phyloP scores from a whole-genome alignment of 2,329 filamentous ascomycete genomes.

The Colletotrichum navitas region DNA sequence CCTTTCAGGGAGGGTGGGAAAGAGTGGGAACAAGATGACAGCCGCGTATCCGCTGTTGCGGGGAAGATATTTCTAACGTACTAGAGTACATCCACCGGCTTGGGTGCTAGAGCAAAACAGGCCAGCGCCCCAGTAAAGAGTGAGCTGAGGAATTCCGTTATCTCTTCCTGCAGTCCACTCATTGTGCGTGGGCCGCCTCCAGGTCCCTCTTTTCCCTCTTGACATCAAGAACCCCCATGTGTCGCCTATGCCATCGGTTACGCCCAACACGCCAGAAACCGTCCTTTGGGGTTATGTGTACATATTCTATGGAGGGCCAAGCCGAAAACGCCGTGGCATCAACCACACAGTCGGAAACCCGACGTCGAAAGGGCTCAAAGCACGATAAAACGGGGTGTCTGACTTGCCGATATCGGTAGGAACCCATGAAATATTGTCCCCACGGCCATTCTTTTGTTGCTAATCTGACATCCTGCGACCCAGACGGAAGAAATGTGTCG shows the following conservation, averaged over 20 bases:
- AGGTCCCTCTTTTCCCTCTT: constrained; percentile 32
- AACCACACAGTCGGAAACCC: constrained; percentile 14
- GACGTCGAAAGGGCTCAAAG: constrained; percentile 41
- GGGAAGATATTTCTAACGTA: neutral
- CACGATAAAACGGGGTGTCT: constrained; percentile 43
- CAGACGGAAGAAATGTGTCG: constrained; percentile 42
- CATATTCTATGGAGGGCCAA: neutral
- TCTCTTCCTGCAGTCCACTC: constrained; percentile 18
- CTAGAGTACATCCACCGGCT: neutral
- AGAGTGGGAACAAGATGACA: neutral
- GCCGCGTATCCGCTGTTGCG: neutral
- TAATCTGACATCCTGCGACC: constrained; percentile 17
- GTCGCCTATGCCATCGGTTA: constrained; percentile 14
- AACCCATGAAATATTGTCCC: neutral
- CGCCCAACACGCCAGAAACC: constrained; percentile 28
- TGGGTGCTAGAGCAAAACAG: constrained; percentile 15
- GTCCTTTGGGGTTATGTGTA: neutral
- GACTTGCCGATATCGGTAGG: constrained; percentile 43
- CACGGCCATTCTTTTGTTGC: no score
- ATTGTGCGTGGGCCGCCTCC: constrained; percentile 1
- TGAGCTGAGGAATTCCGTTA: constrained; percentile 26
- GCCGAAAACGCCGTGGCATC: constrained; percentile 1
- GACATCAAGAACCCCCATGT: constrained; percentile 23
- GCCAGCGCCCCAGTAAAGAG: neutral
- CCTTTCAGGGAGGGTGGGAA: neutral